Percentiles rank a stretch among this genome's conserved stretches.
phyloP scores from a whole-genome alignment of 139 green algal genomes.

The Tetradesmus lagerheimii region DNA sequence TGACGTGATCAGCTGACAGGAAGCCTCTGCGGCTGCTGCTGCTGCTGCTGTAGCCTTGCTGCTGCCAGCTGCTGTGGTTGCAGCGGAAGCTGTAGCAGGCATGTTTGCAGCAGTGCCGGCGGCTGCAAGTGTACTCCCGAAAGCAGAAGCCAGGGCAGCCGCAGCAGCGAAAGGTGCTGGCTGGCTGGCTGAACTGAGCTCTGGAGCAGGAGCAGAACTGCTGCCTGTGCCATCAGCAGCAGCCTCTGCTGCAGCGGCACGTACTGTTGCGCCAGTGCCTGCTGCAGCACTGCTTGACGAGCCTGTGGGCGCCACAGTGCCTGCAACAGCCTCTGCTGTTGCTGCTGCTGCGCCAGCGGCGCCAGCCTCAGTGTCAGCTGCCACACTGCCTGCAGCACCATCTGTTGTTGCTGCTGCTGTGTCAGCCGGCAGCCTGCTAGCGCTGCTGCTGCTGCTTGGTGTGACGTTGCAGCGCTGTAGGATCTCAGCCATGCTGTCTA shows the following conservation, averaged over 20 bases:
- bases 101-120: neutral
- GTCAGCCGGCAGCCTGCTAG: neutral
- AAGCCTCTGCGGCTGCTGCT: neutral
- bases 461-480: slow-evolving; percentile 8
- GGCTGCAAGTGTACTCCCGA: neutral
- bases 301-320: too few relatives aligned
- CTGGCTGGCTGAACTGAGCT: neutral
- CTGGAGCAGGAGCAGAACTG: too few relatives aligned
- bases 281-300: neutral
- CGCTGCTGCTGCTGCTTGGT: neutral
- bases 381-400: neutral
- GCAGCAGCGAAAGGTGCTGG: neutral
- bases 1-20: neutral
- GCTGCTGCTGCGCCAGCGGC: neutral
- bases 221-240: neutral
- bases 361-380: neutral
- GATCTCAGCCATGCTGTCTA: slow-evolving; percentile 33
- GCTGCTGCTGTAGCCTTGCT: neutral
- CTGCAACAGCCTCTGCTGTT: slow-evolving; percentile 5
- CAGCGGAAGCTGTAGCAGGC: neutral
- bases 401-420: neutral
- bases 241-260: neutral
- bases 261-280: neutral
- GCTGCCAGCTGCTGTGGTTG: neutral
- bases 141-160: neutral